Evolutionary conservation across 2,329 filamentous ascomycete genomes (phyloP), one percentile per base, ranked within the genome.

Genomic region (Fusarium sp.): DNA sequence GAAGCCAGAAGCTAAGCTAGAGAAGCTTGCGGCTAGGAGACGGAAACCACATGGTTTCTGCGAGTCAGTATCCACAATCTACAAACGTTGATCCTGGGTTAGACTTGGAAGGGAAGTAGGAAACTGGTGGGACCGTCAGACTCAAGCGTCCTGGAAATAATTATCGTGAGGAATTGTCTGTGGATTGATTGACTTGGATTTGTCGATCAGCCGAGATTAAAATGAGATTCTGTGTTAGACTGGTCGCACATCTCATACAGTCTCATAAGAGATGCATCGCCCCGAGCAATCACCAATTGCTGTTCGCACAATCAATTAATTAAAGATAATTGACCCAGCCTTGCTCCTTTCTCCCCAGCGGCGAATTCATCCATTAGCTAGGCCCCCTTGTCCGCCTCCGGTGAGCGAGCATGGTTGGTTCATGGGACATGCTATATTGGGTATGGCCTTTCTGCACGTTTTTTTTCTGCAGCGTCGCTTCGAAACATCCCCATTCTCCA

Each of bases 401-500:
- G 66, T 63, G 47, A 54, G 48, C 20, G 50, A 64, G 52, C 64
- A 73, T 69, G 70, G 67, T 67, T 61, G 70, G 67, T 69, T 73
- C 66, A 62, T 67, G 53, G 45, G 65, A 61, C 63, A 70, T 73
- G 44, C 71, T 73, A 44, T 23, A 68, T 73, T 26, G 43, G 68
- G 70, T 40, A 61, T 73, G 70, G 71, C 60, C 32, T 66, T 46
- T 56, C 67, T 69, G 67, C 59, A 64, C 50, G 23, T 23, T 45
- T 56, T 66, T 51, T 44, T 57, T 28, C 36, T 53, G 55, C 51
- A 57, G 34, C 39, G 42, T 36, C 36, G 34, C 44, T 52, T 44
- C 56, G 60, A 51, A 59, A 45, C 62, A 55, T 36, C 42, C 39
- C 42, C 34, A 34, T 43, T 45, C 36, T 32, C 47, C 55, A 60